A percentile compares a stretch with the other conserved stretches of the same genome.
phyloP scores from a whole-genome alignment of 2,329 filamentous ascomycete species.

The Penicillium hordei region DNA sequence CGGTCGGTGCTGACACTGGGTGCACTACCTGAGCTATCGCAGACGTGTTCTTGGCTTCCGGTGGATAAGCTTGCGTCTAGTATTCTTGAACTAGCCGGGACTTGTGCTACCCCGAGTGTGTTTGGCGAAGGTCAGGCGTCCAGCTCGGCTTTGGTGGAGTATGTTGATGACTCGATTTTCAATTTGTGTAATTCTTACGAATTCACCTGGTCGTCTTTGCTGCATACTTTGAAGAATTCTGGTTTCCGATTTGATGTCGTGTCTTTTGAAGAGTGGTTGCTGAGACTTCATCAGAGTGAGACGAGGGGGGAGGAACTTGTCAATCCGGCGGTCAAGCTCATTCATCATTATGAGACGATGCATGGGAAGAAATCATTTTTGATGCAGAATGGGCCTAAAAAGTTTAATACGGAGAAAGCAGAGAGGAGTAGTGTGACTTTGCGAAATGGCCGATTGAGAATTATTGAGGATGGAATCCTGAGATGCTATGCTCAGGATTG shows the following conservation, averaged over 20 bases:
- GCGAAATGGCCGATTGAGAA: constrained; percentile 26
- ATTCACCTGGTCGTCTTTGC: constrained; percentile 39
- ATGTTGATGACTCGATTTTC: constrained; percentile 29
- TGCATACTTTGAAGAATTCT: constrained; percentile 28
- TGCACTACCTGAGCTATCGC: constrained; percentile 26
- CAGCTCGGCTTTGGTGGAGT: neutral
- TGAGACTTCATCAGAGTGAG: constrained; percentile 32
- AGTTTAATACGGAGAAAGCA: constrained; percentile 29
- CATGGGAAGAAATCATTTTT: constrained; percentile 13
- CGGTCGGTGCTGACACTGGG: constrained; percentile 31
- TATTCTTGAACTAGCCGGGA: constrained; percentile 29
- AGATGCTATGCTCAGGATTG: constrained; percentile 32
- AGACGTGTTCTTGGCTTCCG: constrained; percentile 34
- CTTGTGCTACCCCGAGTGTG: constrained; percentile 8
- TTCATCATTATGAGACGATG: constrained; percentile 33
- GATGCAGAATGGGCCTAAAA: constrained; percentile 2
- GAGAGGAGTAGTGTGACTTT: constrained; percentile 32
- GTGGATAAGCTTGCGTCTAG: constrained; percentile 31
- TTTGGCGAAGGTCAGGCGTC: neutral
- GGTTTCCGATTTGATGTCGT: constrained; percentile 40
- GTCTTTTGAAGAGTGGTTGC: constrained; percentile 36
- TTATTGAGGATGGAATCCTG: constrained; percentile 35
- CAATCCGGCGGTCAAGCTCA: constrained; percentile 37
- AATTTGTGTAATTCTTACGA: constrained; percentile 31
- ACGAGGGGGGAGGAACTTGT: constrained; percentile 26